A percentile compares a stretch with the other conserved stretches of the same genome.
Conservation (phyloP, 2,329 filamentous ascomycete genomes). For the Alternaria alternata region DNA sequence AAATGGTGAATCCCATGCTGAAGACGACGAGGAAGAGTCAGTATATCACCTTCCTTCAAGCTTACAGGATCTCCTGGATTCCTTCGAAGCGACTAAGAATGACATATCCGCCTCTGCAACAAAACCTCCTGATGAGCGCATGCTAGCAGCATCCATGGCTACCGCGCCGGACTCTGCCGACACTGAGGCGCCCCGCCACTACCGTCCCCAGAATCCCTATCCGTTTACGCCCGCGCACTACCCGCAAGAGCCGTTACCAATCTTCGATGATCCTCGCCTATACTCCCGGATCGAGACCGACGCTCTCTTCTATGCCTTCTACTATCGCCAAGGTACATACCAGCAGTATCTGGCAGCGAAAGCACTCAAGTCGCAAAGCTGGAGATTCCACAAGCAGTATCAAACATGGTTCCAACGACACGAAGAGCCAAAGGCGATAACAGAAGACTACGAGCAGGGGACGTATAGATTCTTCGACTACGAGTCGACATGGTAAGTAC, state of each 20-base stretch:
- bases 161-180: constrained; percentile 79
- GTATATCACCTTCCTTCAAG: constrained; percentile 92
- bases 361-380: constrained; percentile 97
- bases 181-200: constrained; percentile 81
- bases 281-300: constrained; percentile 93
- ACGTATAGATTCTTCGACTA: constrained; percentile 99
- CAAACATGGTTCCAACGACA: constrained; percentile 98
- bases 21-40: constrained; percentile 73
- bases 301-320: constrained; percentile 98
- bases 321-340: constrained; percentile 95
- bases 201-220: constrained; percentile 83
- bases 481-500: constrained; percentile 88
- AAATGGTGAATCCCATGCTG: constrained; percentile 63
- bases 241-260: constrained; percentile 87
- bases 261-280: constrained; percentile 89
- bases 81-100: constrained; percentile 84
- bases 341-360: constrained; percentile 96
- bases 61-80: constrained; percentile 87
- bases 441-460: constrained; percentile 97
- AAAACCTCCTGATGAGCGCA: constrained; percentile 71
- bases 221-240: constrained; percentile 80
- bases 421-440: constrained; percentile 98
- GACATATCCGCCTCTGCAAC: constrained; percentile 67
- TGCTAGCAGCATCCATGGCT: constrained; percentile 78
- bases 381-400: constrained; percentile 99